Evolutionary conservation across 2,329 filamentous ascomycete species (phyloP).

Genomic region (Chaetomiaceae sp.): DNA sequence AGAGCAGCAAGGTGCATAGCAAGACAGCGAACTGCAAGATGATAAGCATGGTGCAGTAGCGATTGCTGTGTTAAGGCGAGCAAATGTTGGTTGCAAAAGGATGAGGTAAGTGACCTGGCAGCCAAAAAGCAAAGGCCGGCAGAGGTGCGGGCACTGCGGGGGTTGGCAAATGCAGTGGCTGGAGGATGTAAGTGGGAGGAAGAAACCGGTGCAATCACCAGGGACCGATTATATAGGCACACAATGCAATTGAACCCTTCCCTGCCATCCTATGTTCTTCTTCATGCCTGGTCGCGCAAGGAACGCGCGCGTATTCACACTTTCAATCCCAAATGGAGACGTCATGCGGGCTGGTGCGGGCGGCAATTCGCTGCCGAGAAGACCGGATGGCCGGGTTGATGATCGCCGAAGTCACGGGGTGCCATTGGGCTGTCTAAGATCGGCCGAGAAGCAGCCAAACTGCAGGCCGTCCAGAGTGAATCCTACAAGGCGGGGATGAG

Average conservation of each 20-base stretch:
- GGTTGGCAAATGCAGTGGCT: no score
- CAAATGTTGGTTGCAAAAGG: not conserved
- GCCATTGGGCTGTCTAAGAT: not conserved
- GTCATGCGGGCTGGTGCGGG: not conserved
- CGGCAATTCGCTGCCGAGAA: not conserved
- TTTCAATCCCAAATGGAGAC: not conserved
- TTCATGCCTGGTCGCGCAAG: no score
- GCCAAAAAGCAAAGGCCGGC: not conserved
- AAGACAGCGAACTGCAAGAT: not conserved
- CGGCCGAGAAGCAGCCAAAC: not conserved
- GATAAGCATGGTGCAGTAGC: not conserved
- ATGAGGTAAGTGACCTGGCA: not conserved
- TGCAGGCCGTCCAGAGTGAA: not conserved
- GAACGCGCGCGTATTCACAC: no score
- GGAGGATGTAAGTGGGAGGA: no score
- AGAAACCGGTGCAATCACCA: no score
- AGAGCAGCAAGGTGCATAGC: not conserved
- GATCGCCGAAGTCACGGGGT: slow-evolving; percentile 1
- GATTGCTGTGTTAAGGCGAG: not conserved
- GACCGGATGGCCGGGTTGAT: not conserved
- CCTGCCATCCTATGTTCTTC: no score
- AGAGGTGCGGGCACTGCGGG: not conserved
- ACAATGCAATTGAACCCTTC: no score
- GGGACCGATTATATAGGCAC: no score
- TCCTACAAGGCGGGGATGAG: no score